Conservation (phyloP, 208 protist genomes). For the Leishmania amazonensis region DNA sequence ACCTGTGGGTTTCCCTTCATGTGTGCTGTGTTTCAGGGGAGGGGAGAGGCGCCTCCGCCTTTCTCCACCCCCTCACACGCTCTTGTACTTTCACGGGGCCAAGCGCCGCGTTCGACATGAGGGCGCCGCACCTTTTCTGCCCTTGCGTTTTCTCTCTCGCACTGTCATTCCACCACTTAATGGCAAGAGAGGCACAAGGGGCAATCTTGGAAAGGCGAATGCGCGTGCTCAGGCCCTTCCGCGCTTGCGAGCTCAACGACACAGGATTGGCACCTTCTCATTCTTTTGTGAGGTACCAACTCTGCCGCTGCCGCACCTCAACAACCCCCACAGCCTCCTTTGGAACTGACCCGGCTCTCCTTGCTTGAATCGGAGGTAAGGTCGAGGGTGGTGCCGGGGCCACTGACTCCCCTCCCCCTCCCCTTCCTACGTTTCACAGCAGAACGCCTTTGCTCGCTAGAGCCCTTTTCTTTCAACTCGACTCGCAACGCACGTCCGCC, state of each 20-base stretch:
- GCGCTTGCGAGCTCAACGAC: background rate
- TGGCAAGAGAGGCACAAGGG: background rate
- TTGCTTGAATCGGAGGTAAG: background rate
- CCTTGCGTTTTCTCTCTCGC: background rate
- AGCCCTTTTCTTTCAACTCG: background rate
- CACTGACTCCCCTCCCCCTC: background rate
- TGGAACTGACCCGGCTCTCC: background rate
- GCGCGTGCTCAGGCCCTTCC: background rate
- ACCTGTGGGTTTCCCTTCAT: background rate
- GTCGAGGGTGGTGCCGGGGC: background rate
- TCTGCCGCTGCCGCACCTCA: background rate
- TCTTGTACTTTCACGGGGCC: constrained; percentile 14
- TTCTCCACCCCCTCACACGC: background rate
- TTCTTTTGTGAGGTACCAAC: background rate
- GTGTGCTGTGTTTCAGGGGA: background rate
- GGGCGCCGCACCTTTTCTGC: background rate
- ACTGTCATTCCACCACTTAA: background rate
- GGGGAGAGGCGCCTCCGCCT: background rate
- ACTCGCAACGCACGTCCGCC: too few relatives aligned
- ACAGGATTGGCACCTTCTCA: background rate
- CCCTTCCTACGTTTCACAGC: background rate
- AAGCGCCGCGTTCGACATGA: background rate
- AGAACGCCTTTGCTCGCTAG: background rate
- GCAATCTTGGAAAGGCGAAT: background rate
- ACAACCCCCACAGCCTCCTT: background rate